Evolutionary conservation across 1,284 basidiomycete species (phyloP).

Genomic region (Sparassis latifolia): DNA sequence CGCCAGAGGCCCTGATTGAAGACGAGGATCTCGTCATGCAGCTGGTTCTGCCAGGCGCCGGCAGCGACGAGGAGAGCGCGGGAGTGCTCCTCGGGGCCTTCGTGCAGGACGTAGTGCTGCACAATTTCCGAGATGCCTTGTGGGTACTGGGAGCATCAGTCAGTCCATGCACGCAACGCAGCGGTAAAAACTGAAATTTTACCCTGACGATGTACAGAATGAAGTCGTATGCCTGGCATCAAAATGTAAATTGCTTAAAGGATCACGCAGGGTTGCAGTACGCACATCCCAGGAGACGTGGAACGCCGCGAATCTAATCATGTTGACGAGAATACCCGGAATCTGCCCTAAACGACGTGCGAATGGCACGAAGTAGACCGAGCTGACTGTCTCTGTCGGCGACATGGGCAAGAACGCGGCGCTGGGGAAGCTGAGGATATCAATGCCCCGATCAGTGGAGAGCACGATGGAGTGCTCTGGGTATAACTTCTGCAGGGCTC

Average conservation of each 20-base stretch:
- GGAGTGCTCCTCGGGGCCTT: slow-evolving; percentile 47
- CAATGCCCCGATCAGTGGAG: slow-evolving; percentile 39
- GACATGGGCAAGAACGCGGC: slow-evolving; percentile 39
- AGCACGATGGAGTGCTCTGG: slow-evolving; percentile 56
- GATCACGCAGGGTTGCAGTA: not conserved
- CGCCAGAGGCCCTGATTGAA: slow-evolving; percentile 66
- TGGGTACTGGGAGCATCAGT: slow-evolving; percentile 34
- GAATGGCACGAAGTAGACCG: slow-evolving; percentile 42
- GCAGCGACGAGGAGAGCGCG: slow-evolving; percentile 49
- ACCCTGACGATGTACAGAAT: slow-evolving; percentile 41
- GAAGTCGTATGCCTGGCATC: slow-evolving; percentile 37
- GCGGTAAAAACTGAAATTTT: not conserved
- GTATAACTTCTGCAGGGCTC: slow-evolving; percentile 49
- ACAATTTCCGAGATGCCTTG: slow-evolving; percentile 26
- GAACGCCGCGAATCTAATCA: slow-evolving; percentile 49
- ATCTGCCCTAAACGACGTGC: slow-evolving; percentile 34
- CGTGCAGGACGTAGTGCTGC: slow-evolving; percentile 50
- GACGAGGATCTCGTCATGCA: slow-evolving; percentile 70
- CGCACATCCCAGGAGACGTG: slow-evolving; percentile 54
- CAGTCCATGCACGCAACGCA: no score
- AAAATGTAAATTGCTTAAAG: not conserved
- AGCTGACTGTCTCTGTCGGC: slow-evolving; percentile 42
- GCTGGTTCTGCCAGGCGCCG: slow-evolving; percentile 42
- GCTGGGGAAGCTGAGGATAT: slow-evolving; percentile 47
- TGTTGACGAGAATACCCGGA: slow-evolving; percentile 47